Evolutionary conservation across 192 early-diverging fungal species (phyloP).

Genomic region (Backusella sp.): DNA sequence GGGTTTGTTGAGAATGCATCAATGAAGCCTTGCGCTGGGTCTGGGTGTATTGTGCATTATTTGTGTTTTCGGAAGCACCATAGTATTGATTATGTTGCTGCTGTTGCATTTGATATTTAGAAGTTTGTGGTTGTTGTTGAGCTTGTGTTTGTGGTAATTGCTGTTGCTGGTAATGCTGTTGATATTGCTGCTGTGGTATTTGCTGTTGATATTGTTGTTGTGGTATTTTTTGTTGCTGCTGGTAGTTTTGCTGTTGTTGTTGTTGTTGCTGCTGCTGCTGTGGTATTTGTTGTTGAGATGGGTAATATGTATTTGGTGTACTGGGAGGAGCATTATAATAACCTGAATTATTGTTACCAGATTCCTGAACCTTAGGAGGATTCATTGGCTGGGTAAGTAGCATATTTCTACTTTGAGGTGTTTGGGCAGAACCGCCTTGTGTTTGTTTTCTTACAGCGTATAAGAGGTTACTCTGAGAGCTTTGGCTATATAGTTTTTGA

Average conservation of each 20-base stretch:
- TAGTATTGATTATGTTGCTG: not conserved
- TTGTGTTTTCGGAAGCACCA: not conserved
- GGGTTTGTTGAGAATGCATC: not conserved
- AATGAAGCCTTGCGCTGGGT: not conserved
- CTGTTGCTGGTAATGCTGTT: slow-evolving; percentile 2
- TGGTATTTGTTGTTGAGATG: not conserved
- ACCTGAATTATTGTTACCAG: not conserved
- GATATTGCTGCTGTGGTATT: not conserved
- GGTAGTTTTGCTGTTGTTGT: not conserved
- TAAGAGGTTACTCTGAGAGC: slow-evolving; percentile 9
- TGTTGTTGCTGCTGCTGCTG: slow-evolving; percentile 3
- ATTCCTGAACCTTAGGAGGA: not conserved
- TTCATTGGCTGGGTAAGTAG: slow-evolving; percentile 4
- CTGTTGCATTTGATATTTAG: not conserved
- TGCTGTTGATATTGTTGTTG: slow-evolving; percentile 7
- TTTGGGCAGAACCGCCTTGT: not conserved
- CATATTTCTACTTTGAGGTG: not conserved
- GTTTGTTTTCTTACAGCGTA: not conserved
- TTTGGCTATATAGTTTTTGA: not conserved
- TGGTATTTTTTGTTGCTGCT: slow-evolving; percentile 5
- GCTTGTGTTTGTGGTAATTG: slow-evolving; percentile 9
- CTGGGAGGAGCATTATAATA: not conserved
- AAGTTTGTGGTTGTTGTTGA: not conserved
- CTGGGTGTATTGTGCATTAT: not conserved
- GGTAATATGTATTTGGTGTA: not conserved